Evolutionary conservation across 1,139 yeast genomes (phyloP).

Genomic region (Yamadazyma jaroonii): DNA sequence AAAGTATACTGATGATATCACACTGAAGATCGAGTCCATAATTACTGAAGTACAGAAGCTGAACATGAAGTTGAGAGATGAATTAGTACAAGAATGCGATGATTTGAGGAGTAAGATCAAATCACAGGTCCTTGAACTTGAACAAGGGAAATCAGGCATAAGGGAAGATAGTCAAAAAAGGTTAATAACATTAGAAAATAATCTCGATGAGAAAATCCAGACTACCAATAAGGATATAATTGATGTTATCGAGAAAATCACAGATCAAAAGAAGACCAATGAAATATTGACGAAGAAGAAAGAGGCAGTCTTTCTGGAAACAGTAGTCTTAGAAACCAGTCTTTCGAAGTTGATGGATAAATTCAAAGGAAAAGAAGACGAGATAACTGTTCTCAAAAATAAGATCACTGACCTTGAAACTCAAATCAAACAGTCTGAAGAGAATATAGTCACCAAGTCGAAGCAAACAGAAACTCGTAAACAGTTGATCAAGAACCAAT

Average conservation of each 20-base stretch:
- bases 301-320: slow-evolving; percentile 6
- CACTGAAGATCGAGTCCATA: slow-evolving; percentile 30
- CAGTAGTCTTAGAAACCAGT: slow-evolving; percentile 5
- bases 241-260: slow-evolving; percentile 10
- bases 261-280: slow-evolving; percentile 5
- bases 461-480: slow-evolving; percentile 9
- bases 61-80: slow-evolving; percentile 6
- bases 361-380: slow-evolving; percentile 19
- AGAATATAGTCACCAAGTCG: slow-evolving; percentile 6
- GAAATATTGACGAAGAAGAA: slow-evolving; percentile 2
- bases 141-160: slow-evolving; percentile 23
- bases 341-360: slow-evolving; percentile 12
- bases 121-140: slow-evolving; percentile 18
- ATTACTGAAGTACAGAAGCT: slow-evolving; percentile 16
- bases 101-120: slow-evolving; percentile 4
- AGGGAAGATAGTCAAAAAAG: slow-evolving; percentile 25
- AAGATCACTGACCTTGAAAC: slow-evolving; percentile 11
- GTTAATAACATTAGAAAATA: slow-evolving; percentile 16
- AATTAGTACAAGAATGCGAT: slow-evolving; percentile 9
- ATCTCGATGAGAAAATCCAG: slow-evolving; percentile 11
- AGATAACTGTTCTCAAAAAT: slow-evolving; percentile 18
- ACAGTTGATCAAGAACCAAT: slow-evolving; percentile 4
- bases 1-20: slow-evolving; percentile 24
- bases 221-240: slow-evolving; percentile 15
- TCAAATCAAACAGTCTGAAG: slow-evolving; percentile 6